These are phyloP conservation scores for Cladophialophora chaetospira DNA, from an alignment of 2,329 filamentous ascomycete species.

Conservation along the genomic window DNA sequence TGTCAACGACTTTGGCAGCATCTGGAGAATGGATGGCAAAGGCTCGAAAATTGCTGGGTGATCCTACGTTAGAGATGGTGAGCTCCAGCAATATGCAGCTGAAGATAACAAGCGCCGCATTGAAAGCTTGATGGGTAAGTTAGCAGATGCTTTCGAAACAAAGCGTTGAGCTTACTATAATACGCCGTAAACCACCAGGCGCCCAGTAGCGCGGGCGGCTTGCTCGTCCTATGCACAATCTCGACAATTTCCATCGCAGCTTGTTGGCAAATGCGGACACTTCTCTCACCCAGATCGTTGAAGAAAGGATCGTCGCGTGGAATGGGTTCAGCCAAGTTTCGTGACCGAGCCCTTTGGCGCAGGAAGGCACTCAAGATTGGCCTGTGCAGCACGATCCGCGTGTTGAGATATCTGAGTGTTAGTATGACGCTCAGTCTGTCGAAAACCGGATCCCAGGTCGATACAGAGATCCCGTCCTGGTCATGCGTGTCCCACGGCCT, in stretches of 20 bases:
- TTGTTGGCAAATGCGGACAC: conserved; percentile 35
- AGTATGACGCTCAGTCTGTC: conserved; percentile 28
- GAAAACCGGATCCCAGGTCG: conserved; percentile 24
- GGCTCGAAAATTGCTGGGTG: conserved; percentile 6
- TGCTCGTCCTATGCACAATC: conserved; percentile 32
- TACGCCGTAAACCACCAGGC: conserved; percentile 49
- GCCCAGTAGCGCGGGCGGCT: conserved; percentile 37
- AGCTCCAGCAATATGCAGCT: conserved; percentile 29
- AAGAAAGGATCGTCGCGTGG: conserved; percentile 24
- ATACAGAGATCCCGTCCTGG: conserved; percentile 14
- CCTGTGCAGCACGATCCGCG: conserved; percentile 25
- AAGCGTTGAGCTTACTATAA: conserved; percentile 35
- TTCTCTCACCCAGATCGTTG: conserved; percentile 23
- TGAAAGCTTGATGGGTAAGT: conserved; percentile 35
- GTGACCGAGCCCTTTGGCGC: conserved; percentile 13
- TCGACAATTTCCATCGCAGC: conserved; percentile 41
- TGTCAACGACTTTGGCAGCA: conserved; percentile 16
- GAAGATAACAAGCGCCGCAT: conserved; percentile 41
- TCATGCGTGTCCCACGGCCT: conserved; percentile 22
- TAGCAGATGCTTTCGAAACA: conserved; percentile 22
- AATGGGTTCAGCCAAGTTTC: neutral
- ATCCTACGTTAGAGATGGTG: conserved; percentile 14
- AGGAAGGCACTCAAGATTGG: conserved; percentile 25
- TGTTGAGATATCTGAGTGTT: conserved; percentile 26
- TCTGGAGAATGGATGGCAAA: conserved; percentile 13